phyloP scores from a whole-genome alignment of 345 rosid genomes.

The Eutrema heterophyllum region DNA sequence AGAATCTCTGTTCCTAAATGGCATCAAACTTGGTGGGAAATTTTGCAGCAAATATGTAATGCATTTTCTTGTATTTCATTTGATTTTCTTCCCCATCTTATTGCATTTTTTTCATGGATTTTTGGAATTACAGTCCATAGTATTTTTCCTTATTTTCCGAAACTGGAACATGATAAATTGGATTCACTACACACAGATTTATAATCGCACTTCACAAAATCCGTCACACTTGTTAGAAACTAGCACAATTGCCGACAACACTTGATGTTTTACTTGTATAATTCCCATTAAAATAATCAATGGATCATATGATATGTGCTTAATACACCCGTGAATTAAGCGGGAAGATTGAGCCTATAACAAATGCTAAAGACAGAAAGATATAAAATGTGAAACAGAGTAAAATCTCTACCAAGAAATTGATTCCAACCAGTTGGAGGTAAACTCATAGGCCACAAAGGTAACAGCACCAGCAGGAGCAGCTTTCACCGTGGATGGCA shows the following conservation, averaged over 20 bases:
- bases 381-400: background rate
- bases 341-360: constrained; percentile 8
- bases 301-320: constrained; percentile 8
- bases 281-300: constrained; percentile 17
- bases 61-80: background rate
- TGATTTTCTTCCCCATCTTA: background rate
- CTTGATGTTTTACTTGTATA: constrained; percentile 10
- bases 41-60: background rate
- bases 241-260: background rate
- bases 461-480: constrained; percentile 99
- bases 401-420: constrained; percentile 33
- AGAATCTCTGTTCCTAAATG: background rate
- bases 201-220: background rate
- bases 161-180: background rate
- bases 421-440: constrained; percentile 88
- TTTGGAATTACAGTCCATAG: background rate
- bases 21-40: background rate
- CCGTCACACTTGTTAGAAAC: background rate
- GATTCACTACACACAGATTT: background rate
- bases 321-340: constrained; percentile 16
- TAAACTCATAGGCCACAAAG: constrained; percentile 71
- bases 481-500: constrained; percentile 93
- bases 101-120: background rate
- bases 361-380: constrained; percentile 28
- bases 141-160: background rate